Conservation (phyloP, 371 early-diverging fungal species). For the Lichtheimia corymbifera region DNA sequence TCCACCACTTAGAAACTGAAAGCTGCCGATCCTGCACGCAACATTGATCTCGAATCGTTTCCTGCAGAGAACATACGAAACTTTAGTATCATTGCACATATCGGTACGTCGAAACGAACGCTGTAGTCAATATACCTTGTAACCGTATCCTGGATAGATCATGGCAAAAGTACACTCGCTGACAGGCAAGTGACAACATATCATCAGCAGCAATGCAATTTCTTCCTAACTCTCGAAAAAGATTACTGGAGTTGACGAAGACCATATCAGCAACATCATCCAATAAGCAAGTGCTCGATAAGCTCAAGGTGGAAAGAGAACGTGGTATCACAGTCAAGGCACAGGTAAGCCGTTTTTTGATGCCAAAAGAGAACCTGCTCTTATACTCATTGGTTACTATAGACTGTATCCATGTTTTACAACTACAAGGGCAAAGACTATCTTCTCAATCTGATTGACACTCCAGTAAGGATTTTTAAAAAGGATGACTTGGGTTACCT, state of each 20-base stretch:
- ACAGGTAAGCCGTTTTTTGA: constrained; percentile 55
- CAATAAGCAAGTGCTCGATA: constrained; percentile 94
- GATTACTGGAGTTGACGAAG: constrained; percentile 80
- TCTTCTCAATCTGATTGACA: constrained; percentile 87
- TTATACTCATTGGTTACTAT: constrained; percentile 7
- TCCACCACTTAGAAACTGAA: constrained; percentile 38
- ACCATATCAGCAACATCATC: constrained; percentile 68
- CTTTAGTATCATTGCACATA: constrained; percentile 97
- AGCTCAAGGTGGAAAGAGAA: constrained; percentile 92
- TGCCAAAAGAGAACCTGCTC: not conserved
- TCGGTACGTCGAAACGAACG: constrained; percentile 54
- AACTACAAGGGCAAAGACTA: constrained; percentile 72
- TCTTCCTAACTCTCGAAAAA: not conserved
- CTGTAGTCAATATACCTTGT: not conserved
- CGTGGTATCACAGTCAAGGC: constrained; percentile 98
- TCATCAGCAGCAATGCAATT: not conserved
- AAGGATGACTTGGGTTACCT: not conserved
- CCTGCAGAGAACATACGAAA: constrained; percentile 87
- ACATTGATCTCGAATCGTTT: constrained; percentile 58
- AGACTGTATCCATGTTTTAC: constrained; percentile 90
- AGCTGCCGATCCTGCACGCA: constrained; percentile 37
- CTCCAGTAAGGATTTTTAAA: constrained; percentile 60
- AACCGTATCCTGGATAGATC: constrained; percentile 50
- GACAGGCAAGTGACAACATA: constrained; percentile 57
- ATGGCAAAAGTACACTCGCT: constrained; percentile 94